These are phyloP conservation scores for Cyclotella cryptica DNA, from an alignment of 108 stramenopile species.

Conservation along the genomic window DNA sequence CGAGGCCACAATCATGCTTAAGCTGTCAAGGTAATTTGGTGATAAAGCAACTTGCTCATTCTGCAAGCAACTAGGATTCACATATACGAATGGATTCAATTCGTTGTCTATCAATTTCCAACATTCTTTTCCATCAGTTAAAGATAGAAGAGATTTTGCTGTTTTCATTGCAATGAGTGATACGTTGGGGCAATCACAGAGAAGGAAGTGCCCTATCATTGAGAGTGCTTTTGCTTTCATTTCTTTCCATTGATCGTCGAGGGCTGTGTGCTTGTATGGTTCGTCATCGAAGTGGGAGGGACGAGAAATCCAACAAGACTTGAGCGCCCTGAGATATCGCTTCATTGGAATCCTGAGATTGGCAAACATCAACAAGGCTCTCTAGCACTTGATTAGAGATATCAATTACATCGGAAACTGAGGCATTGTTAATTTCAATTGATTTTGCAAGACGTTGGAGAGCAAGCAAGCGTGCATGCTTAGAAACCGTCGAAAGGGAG, in stretches of 20 bases:
- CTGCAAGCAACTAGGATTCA: conserved; percentile 21
- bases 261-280: background rate
- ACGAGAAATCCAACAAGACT: conserved; percentile 3
- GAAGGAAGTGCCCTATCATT: conserved; percentile 46
- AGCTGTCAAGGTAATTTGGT: conserved; percentile 25
- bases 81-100: conserved; percentile 13
- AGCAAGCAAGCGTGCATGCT: conserved; percentile 42
- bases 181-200: conserved; percentile 48
- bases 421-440: background rate
- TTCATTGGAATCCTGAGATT: conserved; percentile 47
- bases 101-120: conserved; percentile 42
- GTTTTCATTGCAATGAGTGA: conserved; percentile 65
- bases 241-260: conserved; percentile 26
- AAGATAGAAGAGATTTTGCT: conserved; percentile 56
- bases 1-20: conserved; percentile 21
- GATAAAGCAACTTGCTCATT: conserved; percentile 35
- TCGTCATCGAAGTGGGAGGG: background rate
- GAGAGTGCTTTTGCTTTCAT: conserved; percentile 46
- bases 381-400: conserved; percentile 7
- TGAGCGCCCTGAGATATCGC: conserved; percentile 56
- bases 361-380: conserved; percentile 31
- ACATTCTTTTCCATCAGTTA: conserved; percentile 47
- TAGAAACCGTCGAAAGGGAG: background rate
- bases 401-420: background rate
- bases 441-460: conserved; percentile 43